Evolutionary conservation across 2,329 filamentous ascomycete genomes (phyloP).

Genomic region (Exophiala bonariae): DNA sequence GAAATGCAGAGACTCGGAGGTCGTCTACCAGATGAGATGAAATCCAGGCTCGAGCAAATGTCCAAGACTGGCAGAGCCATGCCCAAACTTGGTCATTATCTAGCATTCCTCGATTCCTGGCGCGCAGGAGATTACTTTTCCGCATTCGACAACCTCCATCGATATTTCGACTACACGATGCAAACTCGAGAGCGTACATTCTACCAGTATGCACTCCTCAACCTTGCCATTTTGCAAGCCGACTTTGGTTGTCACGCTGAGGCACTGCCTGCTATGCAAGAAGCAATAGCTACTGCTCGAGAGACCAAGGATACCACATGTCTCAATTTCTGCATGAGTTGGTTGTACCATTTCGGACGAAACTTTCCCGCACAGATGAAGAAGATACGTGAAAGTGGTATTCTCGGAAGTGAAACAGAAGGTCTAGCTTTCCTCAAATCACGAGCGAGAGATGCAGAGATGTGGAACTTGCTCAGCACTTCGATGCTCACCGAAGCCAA

Average conservation of each 20-base stretch:
- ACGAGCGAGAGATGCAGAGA: slow-evolving; percentile 81
- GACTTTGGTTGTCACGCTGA: slow-evolving; percentile 92
- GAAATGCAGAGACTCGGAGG: slow-evolving; percentile 82
- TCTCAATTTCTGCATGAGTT: slow-evolving; percentile 91
- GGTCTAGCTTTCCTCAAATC: slow-evolving; percentile 79
- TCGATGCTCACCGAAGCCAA: slow-evolving; percentile 85
- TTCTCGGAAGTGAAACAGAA: slow-evolving; percentile 77
- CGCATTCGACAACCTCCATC: slow-evolving; percentile 86
- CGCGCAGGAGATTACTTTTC: slow-evolving; percentile 84
- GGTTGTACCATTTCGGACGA: slow-evolving; percentile 93
- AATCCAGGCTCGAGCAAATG: slow-evolving; percentile 67
- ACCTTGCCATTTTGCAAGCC: slow-evolving; percentile 87
- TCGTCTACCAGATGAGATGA: slow-evolving; percentile 73
- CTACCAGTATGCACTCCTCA: slow-evolving; percentile 93
- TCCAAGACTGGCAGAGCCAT: slow-evolving; percentile 41
- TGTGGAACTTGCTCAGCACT: slow-evolving; percentile 82
- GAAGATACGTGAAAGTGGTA: slow-evolving; percentile 68
- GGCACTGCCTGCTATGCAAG: slow-evolving; percentile 90
- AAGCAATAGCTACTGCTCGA: slow-evolving; percentile 89
- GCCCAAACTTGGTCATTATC: slow-evolving; percentile 22
- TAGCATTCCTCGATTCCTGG: slow-evolving; percentile 87
- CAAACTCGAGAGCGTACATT: slow-evolving; percentile 78
- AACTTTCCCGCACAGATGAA: slow-evolving; percentile 75
- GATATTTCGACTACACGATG: slow-evolving; percentile 97
- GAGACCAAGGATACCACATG: slow-evolving; percentile 92